Conservation (phyloP, 148 eudicot genomes). For the Chenopodium suecicum region DNA sequence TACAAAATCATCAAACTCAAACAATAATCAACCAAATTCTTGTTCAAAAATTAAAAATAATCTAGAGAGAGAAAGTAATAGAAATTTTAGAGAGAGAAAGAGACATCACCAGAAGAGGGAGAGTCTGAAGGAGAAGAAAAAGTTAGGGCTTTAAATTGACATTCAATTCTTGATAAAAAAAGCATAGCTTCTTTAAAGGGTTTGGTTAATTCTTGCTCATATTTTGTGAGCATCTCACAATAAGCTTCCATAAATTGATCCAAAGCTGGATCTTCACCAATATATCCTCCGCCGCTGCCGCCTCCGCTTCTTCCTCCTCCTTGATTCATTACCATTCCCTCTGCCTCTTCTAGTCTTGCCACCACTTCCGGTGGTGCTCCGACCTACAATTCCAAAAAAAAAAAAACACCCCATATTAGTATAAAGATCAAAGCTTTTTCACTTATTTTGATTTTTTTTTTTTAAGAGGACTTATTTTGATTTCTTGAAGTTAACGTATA, state of each 20-base stretch:
- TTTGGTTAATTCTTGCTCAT: constrained; percentile 88
- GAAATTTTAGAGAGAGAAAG: not conserved
- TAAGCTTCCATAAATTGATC: constrained; percentile 99
- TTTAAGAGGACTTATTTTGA: too few relatives aligned
- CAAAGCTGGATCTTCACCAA: constrained; percentile 85
- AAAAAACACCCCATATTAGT: too few relatives aligned
- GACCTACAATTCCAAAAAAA: constrained; percentile 39
- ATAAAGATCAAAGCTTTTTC: too few relatives aligned
- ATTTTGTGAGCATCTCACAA: constrained; percentile 88
- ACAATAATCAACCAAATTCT: not conserved
- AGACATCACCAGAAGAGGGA: constrained; percentile 49
- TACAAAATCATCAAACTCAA: not conserved
- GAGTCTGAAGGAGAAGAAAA: constrained; percentile 47
- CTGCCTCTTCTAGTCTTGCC: constrained; percentile 80
- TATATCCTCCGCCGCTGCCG: constrained; percentile 22
- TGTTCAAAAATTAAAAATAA: not conserved
- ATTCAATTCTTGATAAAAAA: constrained; percentile 79
- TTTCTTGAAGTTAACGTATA: not conserved
- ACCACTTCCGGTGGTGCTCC: constrained; percentile 97
- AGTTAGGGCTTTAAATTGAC: constrained; percentile 80
- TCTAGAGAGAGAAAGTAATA: not conserved
- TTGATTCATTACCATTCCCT: constrained; percentile 36
- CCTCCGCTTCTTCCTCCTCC: constrained; percentile 27
- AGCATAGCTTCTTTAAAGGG: constrained; percentile 97
- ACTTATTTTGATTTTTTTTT: too few relatives aligned